These are phyloP conservation scores for Aspergillus versicolor DNA, from an alignment of 2,329 filamentous ascomycete species.

Conservation along the genomic window DNA sequence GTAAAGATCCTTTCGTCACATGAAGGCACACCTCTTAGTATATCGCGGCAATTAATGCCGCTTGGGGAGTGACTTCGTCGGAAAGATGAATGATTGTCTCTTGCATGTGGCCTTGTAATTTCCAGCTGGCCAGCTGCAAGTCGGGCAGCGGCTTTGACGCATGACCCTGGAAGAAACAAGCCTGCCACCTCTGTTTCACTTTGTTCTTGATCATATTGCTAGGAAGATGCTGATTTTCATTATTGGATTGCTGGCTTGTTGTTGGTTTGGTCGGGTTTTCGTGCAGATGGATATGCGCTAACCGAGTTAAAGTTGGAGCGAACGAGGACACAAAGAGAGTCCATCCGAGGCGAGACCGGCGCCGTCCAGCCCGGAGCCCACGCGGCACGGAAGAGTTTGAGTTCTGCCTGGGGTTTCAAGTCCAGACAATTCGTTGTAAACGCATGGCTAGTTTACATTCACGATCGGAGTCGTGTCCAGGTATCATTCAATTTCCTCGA, in stretches of 20 bases:
- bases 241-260: background rate
- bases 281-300: conserved; percentile 6
- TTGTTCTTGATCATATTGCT: background rate
- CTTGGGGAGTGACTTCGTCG: background rate
- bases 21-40: background rate
- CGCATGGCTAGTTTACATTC: background rate
- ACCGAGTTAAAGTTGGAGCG: background rate
- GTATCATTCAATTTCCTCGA: background rate
- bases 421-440: background rate
- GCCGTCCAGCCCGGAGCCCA: background rate
- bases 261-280: background rate
- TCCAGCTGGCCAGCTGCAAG: background rate
- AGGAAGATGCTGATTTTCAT: background rate
- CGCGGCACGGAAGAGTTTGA: background rate
- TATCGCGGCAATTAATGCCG: background rate
- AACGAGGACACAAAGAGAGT: conserved; percentile 5
- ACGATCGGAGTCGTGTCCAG: background rate
- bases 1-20: conserved; percentile 2
- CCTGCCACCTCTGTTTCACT: background rate
- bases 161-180: background rate
- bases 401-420: background rate
- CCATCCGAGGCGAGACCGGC: conserved; percentile 6
- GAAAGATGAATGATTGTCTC: background rate
- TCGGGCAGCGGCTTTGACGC: too few species aligned
- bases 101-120: background rate